Evolutionary conservation across 2,329 filamentous ascomycete genomes (phyloP).

Genomic region (Aspergillus neotritici): DNA sequence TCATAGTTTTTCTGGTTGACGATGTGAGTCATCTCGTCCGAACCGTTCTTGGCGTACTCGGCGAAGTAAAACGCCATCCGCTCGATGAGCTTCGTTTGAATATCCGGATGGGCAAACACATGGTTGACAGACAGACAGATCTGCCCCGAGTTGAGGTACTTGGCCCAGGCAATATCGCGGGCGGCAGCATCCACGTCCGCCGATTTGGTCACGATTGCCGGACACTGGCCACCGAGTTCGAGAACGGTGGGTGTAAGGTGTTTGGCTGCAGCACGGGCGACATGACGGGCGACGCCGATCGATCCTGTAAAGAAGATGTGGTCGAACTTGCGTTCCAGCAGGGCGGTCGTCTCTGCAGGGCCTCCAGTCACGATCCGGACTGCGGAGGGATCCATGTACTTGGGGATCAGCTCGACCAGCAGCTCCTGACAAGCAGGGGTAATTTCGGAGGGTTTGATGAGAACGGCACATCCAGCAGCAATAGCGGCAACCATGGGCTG

Average conservation of each 20-base stretch:
- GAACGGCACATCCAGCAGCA: constrained; percentile 37
- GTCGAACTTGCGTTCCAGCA: constrained; percentile 38
- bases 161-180: constrained; percentile 40
- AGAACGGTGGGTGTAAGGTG: constrained; percentile 43
- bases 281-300: constrained; percentile 32
- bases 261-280: constrained; percentile 40
- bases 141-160: constrained; percentile 43
- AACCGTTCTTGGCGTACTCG: constrained; percentile 24
- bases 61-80: constrained; percentile 31
- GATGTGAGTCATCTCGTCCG: constrained; percentile 27
- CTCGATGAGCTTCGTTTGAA: constrained; percentile 36
- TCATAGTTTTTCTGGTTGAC: constrained; percentile 42
- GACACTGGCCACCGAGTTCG: constrained; percentile 45
- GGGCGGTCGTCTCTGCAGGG: constrained; percentile 31
- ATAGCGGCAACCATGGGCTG: constrained; percentile 42
- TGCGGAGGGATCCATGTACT: constrained; percentile 40
- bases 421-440: constrained; percentile 31
- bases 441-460: constrained; percentile 45
- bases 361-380: constrained; percentile 35
- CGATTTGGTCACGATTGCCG: constrained; percentile 39
- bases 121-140: constrained; percentile 42
- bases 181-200: constrained; percentile 42
- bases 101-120: constrained; percentile 39
- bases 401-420: constrained; percentile 35
- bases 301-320: constrained; percentile 47